Evolutionary conservation across 2,329 filamentous ascomycete genomes (phyloP).

Genomic region (Penicillium sp.): DNA sequence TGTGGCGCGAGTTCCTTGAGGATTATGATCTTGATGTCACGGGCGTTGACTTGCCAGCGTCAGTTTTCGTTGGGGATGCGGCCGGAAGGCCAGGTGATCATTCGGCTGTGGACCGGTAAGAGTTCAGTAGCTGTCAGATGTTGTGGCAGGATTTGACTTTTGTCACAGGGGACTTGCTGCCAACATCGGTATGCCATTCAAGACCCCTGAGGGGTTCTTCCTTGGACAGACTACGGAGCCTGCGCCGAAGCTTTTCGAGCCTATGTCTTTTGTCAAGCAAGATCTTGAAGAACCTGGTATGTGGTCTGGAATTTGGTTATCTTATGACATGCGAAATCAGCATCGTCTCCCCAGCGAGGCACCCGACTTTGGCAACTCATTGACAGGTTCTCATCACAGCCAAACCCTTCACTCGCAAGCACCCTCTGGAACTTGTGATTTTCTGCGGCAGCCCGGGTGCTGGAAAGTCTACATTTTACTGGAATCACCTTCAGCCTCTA

Average conservation of each 20-base stretch:
- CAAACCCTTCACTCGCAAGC: constrained; percentile 54
- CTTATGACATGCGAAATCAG: background rate
- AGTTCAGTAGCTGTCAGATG: background rate
- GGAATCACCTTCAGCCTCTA: constrained; percentile 69
- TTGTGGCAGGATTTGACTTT: constrained; percentile 19
- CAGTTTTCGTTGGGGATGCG: constrained; percentile 89
- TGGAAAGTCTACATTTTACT: constrained; percentile 90
- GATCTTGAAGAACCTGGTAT: constrained; percentile 35
- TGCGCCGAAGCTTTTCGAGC: constrained; percentile 69
- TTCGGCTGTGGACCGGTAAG: constrained; percentile 57
- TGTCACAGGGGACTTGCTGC: constrained; percentile 68
- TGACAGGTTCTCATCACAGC: background rate
- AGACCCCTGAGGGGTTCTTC: constrained; percentile 92
- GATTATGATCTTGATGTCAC: constrained; percentile 57
- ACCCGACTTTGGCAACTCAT: background rate
- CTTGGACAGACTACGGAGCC: constrained; percentile 62
- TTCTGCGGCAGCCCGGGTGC: constrained; percentile 86
- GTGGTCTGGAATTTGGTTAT: constrained; percentile 6
- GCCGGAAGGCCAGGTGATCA: constrained; percentile 56
- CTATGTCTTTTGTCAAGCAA: constrained; percentile 52
- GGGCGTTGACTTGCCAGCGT: constrained; percentile 64
- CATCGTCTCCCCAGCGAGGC: background rate
- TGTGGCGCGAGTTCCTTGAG: constrained; percentile 71
- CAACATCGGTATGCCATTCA: constrained; percentile 75
- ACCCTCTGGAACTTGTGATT: constrained; percentile 69